Percentiles rank a stretch among this genome's conserved stretches.
Conservation (phyloP, 1,139 yeast species). For the Yamadazyma diddensiae region DNA sequence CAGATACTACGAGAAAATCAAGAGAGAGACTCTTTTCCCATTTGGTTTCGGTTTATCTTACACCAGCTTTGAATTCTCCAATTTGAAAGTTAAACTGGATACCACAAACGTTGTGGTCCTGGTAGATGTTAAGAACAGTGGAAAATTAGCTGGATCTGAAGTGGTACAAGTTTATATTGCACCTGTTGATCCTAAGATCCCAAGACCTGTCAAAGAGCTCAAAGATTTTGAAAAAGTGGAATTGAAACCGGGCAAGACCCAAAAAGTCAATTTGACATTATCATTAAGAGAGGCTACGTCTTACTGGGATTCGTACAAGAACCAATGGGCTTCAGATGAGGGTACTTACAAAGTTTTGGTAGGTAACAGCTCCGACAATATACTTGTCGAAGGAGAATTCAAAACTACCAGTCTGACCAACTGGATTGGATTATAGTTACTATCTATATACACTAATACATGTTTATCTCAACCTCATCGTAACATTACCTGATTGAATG, state of each 20-base stretch:
- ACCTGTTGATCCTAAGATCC: conserved; percentile 36
- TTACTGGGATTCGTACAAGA: conserved; percentile 48
- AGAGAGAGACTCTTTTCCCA: conserved; percentile 48
- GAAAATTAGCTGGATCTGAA: conserved; percentile 41
- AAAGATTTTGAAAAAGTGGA: conserved; percentile 52
- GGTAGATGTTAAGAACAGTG: conserved; percentile 42
- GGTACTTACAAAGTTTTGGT: conserved; percentile 48
- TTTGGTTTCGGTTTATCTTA: conserved; percentile 64
- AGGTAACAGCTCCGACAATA: conserved; percentile 36
- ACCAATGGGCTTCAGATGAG: conserved; percentile 50
- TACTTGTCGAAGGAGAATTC: conserved; percentile 30
- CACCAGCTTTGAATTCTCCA: conserved; percentile 37
- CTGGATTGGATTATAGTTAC: conserved; percentile 20
- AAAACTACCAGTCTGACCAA: conserved; percentile 22
- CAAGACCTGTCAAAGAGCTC: conserved; percentile 56
- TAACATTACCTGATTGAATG: not conserved
- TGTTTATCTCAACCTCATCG: not conserved
- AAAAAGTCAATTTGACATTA: conserved; percentile 31
- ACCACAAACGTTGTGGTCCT: conserved; percentile 20
- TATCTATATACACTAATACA: not conserved
- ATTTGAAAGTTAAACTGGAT: conserved; percentile 14
- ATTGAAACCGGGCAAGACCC: conserved; percentile 39
- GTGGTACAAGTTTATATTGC: conserved; percentile 45
- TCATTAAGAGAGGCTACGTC: conserved; percentile 51
- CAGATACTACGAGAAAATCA: conserved; percentile 52